Evolutionary conservation across 2,329 filamentous ascomycete species (phyloP).

Genomic region (Trichoderma sp.): DNA sequence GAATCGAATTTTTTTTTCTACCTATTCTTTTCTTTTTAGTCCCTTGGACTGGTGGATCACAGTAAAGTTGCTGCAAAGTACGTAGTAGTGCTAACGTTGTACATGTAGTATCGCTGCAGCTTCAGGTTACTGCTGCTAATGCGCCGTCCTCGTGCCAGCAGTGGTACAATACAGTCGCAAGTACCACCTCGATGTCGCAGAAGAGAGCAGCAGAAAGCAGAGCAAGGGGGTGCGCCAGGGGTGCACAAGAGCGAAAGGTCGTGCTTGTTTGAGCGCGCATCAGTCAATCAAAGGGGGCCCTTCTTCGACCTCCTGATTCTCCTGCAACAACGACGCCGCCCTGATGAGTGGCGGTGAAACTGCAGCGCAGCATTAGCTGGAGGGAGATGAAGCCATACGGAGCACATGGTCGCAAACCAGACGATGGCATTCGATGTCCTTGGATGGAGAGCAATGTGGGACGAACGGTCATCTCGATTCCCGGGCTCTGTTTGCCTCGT

Average conservation of each 20-base stretch:
- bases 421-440: no score
- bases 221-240: slow-evolving; percentile 4
- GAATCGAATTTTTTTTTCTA: neutral
- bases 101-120: no score
- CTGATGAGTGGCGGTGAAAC: slow-evolving; percentile 21
- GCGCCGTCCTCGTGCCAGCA: neutral
- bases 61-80: neutral
- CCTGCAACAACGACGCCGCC: slow-evolving; percentile 16
- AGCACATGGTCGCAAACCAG: neutral
- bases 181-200: slow-evolving; percentile 11
- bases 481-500: no score
- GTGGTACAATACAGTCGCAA: no score
- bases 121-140: neutral
- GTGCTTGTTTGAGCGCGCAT: slow-evolving; percentile 10
- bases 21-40: neutral
- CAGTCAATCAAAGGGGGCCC: slow-evolving; percentile 6
- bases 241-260: neutral
- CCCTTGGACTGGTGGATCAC: slow-evolving; percentile 2
- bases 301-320: slow-evolving; percentile 14
- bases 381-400: slow-evolving; percentile 6
- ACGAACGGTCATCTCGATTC: no score
- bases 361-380: slow-evolving; percentile 9
- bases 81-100: no score
- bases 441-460: neutral
- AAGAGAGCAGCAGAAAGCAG: slow-evolving; percentile 7